These are phyloP conservation scores for Colletotrichum sp. DNA, from an alignment of 2,329 filamentous ascomycete species.

Conservation along the genomic window DNA sequence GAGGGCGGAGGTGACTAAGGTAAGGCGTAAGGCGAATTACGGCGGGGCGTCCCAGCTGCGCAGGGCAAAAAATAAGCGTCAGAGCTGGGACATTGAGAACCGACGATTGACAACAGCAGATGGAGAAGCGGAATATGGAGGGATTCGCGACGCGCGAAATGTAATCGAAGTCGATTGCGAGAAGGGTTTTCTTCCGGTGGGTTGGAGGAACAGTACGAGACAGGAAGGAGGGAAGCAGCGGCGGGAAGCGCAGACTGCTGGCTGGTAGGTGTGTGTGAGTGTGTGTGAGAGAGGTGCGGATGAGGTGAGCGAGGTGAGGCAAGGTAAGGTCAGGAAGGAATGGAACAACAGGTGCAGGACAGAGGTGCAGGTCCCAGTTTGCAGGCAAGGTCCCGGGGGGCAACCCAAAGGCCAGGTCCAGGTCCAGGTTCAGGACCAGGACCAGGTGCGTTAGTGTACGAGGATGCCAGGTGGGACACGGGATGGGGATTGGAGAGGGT, in stretches of 20 bases:
- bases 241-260: background rate
- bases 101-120: background rate
- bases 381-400: background rate
- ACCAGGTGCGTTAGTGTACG: background rate
- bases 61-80: constrained; percentile 10
- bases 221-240: background rate
- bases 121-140: background rate
- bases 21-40: background rate
- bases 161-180: background rate
- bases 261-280: background rate
- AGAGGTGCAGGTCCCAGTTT: background rate
- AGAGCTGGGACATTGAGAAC: constrained; percentile 11
- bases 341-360: background rate
- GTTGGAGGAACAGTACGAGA: background rate
- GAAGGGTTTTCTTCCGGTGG: background rate
- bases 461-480: background rate
- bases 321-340: background rate
- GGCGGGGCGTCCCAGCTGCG: constrained; percentile 18
- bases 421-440: background rate
- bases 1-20: background rate
- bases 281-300: background rate
- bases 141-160: background rate
- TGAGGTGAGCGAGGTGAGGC: background rate
- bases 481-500: background rate
- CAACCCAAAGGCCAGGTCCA: background rate